phyloP scores from a whole-genome alignment of 2,329 filamentous ascomycete genomes.

The Colletotrichum sp. region DNA sequence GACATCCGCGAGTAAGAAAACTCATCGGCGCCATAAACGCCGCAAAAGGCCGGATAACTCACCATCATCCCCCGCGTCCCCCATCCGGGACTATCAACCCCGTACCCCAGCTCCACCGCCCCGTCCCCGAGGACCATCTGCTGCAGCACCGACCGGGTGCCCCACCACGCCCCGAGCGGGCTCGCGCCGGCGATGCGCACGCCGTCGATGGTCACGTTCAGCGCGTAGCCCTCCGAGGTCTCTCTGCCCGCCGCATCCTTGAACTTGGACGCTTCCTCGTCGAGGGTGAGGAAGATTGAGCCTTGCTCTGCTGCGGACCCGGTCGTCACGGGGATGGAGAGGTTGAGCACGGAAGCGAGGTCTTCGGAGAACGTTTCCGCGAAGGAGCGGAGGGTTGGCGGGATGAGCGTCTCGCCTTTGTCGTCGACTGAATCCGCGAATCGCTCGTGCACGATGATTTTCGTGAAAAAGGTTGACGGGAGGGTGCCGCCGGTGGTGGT shows the following conservation, averaged over 20 bases:
- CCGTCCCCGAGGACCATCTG: conserved; percentile 46
- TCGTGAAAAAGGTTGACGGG: conserved; percentile 28
- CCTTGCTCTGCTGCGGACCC: conserved; percentile 25
- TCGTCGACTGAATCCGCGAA: conserved; percentile 46
- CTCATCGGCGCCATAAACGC: too few relatives aligned
- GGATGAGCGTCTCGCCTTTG: conserved; percentile 54
- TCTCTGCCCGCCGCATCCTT: conserved; percentile 48
- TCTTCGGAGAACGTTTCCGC: conserved; percentile 48
- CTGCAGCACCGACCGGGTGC: conserved; percentile 59
- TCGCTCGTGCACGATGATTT: conserved; percentile 48
- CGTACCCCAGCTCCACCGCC: conserved; percentile 44
- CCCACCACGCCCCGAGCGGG: conserved; percentile 63
- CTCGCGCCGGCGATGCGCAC: conserved; percentile 57
- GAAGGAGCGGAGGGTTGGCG: conserved; percentile 53
- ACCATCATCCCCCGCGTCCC: conserved; percentile 49
- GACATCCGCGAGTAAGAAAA: too few relatives aligned
- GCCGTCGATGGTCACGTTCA: conserved; percentile 43
- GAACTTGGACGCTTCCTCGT: conserved; percentile 38
- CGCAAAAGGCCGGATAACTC: neutral
- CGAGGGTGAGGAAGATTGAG: conserved; percentile 52
- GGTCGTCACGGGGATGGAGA: conserved; percentile 34
- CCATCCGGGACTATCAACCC: conserved; percentile 57
- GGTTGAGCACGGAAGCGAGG: conserved; percentile 29
- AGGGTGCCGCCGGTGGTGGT: conserved; percentile 29
- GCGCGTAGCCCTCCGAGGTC: conserved; percentile 54